Evolutionary conservation across 2,329 filamentous ascomycete species (phyloP), one percentile per base, ranked within the genome.

Genomic region (Magnaporthiopsis rhizophila): DNA sequence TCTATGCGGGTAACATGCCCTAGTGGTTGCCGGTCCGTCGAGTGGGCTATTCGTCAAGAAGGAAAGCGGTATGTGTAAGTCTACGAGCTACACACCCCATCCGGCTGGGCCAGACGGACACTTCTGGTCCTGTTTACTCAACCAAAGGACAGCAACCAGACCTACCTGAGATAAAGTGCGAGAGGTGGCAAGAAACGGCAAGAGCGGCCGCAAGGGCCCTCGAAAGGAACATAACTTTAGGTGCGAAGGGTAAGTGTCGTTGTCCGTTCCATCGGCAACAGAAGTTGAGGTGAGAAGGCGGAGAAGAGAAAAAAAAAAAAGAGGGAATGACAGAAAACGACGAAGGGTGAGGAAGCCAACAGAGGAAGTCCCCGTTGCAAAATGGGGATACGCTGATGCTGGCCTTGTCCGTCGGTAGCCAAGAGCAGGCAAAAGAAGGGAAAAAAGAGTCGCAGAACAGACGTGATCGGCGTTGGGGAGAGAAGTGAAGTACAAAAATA

Each of bases 21-120:
- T 67, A 99, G 81, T 38, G 92, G 91, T 71, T 91, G 91, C 69
- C 94, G 85, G 67, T 86, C 83, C 62, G 84, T 81, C 0, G 92
- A 96, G 74, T 90, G 85, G 58, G 62, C 62, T 63, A 57, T 32
- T 67, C 65, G 71, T 70, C 66, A 74, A 65, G 61, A 21, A 53
- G 30, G 5, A 50, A 11, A 24, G 45, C n/a, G 45, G 45, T 21
- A 7, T 5, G n/a, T 53, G 45, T 53, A 53, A 53, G 45, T 30
- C 21, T n/a, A 53, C 45, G 13, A 13, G 45, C 21, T 53, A 7
- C 45, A 53, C 38, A 7, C 3, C 45, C 45, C 45, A 9, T 18
- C 38, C 3, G 21, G 7, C 45, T 7, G 7, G 45, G 45, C 45
- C 21, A 53, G 45, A 53, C 18, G 11, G 45, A 53, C 6, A 24